Evolutionary conservation across 1,284 basidiomycete species (phyloP).

Genomic region (Ceratorhiza oryzae-sativae): DNA sequence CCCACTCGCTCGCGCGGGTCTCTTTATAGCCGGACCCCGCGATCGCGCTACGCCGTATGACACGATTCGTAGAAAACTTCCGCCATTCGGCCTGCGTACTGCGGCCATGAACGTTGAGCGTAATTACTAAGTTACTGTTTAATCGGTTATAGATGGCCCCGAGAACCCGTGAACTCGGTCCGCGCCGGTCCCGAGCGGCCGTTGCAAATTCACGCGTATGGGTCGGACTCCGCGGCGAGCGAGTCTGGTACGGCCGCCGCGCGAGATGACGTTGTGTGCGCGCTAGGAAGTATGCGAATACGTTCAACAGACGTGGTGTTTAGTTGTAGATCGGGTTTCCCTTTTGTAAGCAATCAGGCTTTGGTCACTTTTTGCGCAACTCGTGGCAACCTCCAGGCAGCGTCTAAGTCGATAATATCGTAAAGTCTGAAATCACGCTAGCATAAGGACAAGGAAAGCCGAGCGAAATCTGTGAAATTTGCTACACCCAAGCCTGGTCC

Average conservation of each 20-base stretch:
- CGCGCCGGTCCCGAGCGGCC: constrained; percentile 1
- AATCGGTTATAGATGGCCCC: constrained; percentile 15
- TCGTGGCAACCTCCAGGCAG: no score
- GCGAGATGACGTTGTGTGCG: constrained; percentile 8
- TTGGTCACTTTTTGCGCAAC: no score
- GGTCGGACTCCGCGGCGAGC: background rate
- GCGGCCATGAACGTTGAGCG: background rate
- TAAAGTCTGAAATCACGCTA: no score
- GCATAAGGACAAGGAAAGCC: no score
- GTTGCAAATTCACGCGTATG: constrained; percentile 22
- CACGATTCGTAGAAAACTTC: background rate
- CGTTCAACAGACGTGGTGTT: no score
- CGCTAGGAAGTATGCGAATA: no score
- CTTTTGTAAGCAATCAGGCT: no score
- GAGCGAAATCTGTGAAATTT: no score
- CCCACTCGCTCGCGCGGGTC: background rate
- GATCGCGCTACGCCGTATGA: constrained; percentile 13
- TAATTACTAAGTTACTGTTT: background rate
- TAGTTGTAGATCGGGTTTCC: no score
- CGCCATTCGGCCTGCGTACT: background rate
- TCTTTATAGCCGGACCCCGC: constrained; percentile 7
- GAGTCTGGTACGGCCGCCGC: background rate
- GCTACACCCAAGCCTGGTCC: no score
- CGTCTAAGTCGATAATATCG: no score
- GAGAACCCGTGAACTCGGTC: background rate